Conservation (phyloP, 805 yeast genomes). For the Ogataea angusta region DNA sequence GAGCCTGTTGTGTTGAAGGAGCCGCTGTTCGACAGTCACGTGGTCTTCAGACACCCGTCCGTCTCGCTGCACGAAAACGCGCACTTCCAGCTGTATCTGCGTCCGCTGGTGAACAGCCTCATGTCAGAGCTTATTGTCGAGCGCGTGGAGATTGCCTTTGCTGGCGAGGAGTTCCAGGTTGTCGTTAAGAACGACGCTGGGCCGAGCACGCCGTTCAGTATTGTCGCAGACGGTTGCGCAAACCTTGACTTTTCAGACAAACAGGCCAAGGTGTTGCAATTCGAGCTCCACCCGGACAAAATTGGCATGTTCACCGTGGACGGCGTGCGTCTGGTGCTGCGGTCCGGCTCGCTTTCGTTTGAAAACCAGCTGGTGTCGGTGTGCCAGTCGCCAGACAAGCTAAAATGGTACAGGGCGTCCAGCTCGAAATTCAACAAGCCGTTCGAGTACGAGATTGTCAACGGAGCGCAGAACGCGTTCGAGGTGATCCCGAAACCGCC, state of each 20-base stretch:
- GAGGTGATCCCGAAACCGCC: slow-evolving; percentile 41
- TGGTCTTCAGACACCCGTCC: slow-evolving; percentile 17
- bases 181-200: slow-evolving; percentile 15
- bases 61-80: slow-evolving; percentile 22
- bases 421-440: slow-evolving; percentile 10
- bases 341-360: slow-evolving; percentile 13
- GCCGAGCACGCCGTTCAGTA: slow-evolving; percentile 3
- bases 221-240: slow-evolving; percentile 7
- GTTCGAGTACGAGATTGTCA: slow-evolving; percentile 17
- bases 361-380: slow-evolving; percentile 14
- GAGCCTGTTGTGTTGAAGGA: slow-evolving; percentile 17
- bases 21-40: slow-evolving; percentile 16
- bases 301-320: slow-evolving; percentile 27
- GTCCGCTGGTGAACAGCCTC: slow-evolving; percentile 26
- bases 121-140: slow-evolving; percentile 18
- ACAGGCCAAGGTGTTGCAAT: slow-evolving; percentile 17
- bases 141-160: slow-evolving; percentile 20
- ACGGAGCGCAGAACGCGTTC: slow-evolving; percentile 16
- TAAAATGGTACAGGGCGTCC: slow-evolving; percentile 19
- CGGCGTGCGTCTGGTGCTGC: slow-evolving; percentile 16
- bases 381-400: slow-evolving; percentile 1
- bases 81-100: slow-evolving; percentile 32
- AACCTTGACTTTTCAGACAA: slow-evolving; percentile 18
- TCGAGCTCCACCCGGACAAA: slow-evolving; percentile 19
- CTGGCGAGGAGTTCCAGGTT: slow-evolving; percentile 14